Conservation (phyloP, 2,329 filamentous ascomycete genomes). For the Pseudogymnoascus sp. region DNA sequence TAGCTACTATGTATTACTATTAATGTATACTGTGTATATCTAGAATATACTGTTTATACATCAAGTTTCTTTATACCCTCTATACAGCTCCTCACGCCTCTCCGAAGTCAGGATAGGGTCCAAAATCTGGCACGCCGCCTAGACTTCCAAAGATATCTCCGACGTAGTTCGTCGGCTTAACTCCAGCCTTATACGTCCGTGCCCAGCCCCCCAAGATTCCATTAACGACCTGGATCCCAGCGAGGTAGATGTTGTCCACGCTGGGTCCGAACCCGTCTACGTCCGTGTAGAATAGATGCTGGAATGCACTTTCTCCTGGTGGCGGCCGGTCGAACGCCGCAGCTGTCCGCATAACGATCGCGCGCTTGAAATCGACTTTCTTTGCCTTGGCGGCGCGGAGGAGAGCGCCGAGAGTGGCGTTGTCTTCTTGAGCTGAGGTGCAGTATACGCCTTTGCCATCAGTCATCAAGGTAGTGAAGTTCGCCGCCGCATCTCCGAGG, state of each 20-base stretch:
- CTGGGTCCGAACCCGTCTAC: slow-evolving; percentile 59
- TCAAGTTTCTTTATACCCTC: neutral
- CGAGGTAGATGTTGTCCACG: slow-evolving; percentile 58
- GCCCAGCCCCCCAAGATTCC: slow-evolving; percentile 59
- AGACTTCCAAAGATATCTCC: slow-evolving; percentile 66
- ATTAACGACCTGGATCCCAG: slow-evolving; percentile 57
- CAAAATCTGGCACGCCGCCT: slow-evolving; percentile 60
- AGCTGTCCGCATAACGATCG: slow-evolving; percentile 62
- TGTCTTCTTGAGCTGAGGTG: slow-evolving; percentile 67
- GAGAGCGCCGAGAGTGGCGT: slow-evolving; percentile 59
- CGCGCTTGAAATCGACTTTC: slow-evolving; percentile 56
- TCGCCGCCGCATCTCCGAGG: slow-evolving; percentile 57
- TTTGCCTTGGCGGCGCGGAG: slow-evolving; percentile 50
- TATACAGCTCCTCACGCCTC: neutral
- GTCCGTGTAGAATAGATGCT: slow-evolving; percentile 53
- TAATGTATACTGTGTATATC: neutral
- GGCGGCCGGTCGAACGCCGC: slow-evolving; percentile 67
- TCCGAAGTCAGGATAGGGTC: slow-evolving; percentile 30
- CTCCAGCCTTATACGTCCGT: slow-evolving; percentile 47
- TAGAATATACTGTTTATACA: neutral
- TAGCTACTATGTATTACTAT: neutral
- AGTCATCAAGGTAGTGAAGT: slow-evolving; percentile 56
- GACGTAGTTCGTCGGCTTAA: slow-evolving; percentile 57
- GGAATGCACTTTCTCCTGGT: slow-evolving; percentile 45
- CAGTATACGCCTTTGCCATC: slow-evolving; percentile 64